A percentile compares a stretch with the other conserved stretches of the same genome.
Evolutionary conservation across 2,329 filamentous ascomycete species (phyloP).

Genomic region (Myriosclerotinia curreyana): DNA sequence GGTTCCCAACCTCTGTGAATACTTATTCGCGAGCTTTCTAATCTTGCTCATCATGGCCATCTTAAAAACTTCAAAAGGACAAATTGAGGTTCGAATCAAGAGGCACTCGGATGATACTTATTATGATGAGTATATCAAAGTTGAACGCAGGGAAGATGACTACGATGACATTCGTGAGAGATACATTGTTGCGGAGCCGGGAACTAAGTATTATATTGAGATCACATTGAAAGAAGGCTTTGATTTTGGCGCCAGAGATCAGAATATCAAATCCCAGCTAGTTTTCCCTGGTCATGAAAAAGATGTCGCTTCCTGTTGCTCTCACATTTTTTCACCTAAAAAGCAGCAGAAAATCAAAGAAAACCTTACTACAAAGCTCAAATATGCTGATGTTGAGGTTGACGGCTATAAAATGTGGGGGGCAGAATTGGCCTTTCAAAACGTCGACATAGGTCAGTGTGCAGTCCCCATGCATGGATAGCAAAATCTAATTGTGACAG

Average conservation of each 20-base stretch:
- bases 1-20: too few species aligned
- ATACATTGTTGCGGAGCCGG: conserved; percentile 22
- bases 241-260: neutral
- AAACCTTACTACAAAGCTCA: accelerated
- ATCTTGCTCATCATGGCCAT: conserved; percentile 14
- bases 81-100: conserved; percentile 15
- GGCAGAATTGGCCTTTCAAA: neutral
- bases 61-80: too few species aligned
- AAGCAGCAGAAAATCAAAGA: neutral
- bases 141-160: neutral
- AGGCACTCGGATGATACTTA: conserved; percentile 9
- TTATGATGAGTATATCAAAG: conserved; percentile 22
- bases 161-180: neutral
- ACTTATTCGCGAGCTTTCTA: too few species aligned
- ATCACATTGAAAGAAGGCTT: conserved; percentile 19
- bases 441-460: neutral
- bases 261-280: neutral
- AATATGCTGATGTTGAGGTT: neutral
- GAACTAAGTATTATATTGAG: neutral
- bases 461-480: too few species aligned
- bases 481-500: neutral
- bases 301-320: too few species aligned
- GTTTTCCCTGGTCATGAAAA: neutral
- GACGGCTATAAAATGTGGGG: neutral
- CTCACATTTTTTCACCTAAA: too few species aligned